phyloP scores from a whole-genome alignment of 2,329 filamentous ascomycete species.

The Fusarium sacchari region DNA sequence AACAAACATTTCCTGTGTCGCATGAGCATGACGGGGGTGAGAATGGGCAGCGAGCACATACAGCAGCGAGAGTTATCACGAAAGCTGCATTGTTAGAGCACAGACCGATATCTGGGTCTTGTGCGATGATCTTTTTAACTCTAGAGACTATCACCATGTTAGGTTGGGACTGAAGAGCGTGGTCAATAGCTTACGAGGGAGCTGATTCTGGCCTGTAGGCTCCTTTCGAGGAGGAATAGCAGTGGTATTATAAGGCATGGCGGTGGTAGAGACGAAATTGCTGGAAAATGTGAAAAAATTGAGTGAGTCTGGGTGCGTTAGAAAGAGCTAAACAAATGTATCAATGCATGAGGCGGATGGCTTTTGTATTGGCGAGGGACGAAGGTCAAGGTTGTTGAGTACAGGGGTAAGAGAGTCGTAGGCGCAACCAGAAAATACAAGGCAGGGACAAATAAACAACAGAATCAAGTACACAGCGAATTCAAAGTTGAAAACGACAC shows the following conservation, averaged over 20 bases:
- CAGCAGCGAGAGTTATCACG: slow-evolving; percentile 89
- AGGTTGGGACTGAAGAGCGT: slow-evolving; percentile 10
- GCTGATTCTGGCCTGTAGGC: slow-evolving; percentile 83
- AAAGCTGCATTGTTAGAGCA: slow-evolving; percentile 96
- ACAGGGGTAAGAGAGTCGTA: background rate
- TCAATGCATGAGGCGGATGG: background rate
- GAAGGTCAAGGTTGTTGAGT: background rate
- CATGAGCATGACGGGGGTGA: background rate
- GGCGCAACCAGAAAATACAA: background rate
- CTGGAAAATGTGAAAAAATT: background rate
- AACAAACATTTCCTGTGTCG: slow-evolving; percentile 87
- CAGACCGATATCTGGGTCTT: slow-evolving; percentile 84
- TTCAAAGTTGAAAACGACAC: background rate
- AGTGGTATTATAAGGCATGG: slow-evolving; percentile 91
- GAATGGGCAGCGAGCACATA: slow-evolving; percentile 51
- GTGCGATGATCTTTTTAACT: slow-evolving; percentile 93
- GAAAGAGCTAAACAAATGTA: background rate
- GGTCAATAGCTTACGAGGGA: slow-evolving; percentile 75
- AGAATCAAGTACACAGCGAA: no score
- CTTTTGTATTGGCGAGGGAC: background rate
- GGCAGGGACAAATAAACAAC: background rate
- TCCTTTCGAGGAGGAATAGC: slow-evolving; percentile 84
- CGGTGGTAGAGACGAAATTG: slow-evolving; percentile 9
- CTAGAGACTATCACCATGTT: slow-evolving; percentile 74
- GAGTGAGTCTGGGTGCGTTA: background rate